A percentile compares a stretch with the other conserved stretches of the same genome.
Conservation (phyloP, 1,284 basidiomycete species). For the Cutaneotrichosporon dermatis region DNA sequence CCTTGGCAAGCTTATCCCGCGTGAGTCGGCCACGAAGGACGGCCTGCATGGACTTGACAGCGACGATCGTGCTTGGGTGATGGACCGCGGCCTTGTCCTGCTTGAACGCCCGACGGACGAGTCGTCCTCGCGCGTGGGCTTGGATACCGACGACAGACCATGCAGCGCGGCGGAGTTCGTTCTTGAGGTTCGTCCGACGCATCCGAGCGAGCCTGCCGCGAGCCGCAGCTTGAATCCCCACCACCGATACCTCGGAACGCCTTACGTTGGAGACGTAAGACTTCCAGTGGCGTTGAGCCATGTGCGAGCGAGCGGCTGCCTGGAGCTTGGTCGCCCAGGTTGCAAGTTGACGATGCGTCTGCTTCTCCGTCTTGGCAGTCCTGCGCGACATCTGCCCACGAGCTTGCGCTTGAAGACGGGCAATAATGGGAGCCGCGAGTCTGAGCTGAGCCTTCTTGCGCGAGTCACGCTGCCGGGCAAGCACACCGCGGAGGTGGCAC, state of each 20-base stretch:
- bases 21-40: conserved; percentile 33
- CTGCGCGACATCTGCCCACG: conserved; percentile 65
- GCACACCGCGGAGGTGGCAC: conserved; percentile 67
- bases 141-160: conserved; percentile 57
- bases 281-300: conserved; percentile 16
- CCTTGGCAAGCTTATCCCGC: conserved; percentile 30
- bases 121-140: conserved; percentile 57
- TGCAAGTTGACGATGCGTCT: conserved; percentile 30
- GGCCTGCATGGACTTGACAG: conserved; percentile 38
- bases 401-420: conserved; percentile 72
- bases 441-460: conserved; percentile 69
- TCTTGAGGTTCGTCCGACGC: conserved; percentile 47
- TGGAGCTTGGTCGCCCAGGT: conserved; percentile 38
- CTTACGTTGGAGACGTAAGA: conserved; percentile 17
- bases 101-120: conserved; percentile 38
- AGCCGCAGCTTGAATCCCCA: conserved; percentile 69
- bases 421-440: conserved; percentile 72
- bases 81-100: conserved; percentile 52
- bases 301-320: conserved; percentile 28
- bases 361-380: conserved; percentile 46
- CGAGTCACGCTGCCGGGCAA: conserved; percentile 66
- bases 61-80: conserved; percentile 26
- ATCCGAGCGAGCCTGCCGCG: conserved; percentile 69
- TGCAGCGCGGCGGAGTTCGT: conserved; percentile 51
- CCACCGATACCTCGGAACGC: conserved; percentile 32